phyloP scores from a whole-genome alignment of 257 asterid species.

The Ocimum tenuiflorum region DNA sequence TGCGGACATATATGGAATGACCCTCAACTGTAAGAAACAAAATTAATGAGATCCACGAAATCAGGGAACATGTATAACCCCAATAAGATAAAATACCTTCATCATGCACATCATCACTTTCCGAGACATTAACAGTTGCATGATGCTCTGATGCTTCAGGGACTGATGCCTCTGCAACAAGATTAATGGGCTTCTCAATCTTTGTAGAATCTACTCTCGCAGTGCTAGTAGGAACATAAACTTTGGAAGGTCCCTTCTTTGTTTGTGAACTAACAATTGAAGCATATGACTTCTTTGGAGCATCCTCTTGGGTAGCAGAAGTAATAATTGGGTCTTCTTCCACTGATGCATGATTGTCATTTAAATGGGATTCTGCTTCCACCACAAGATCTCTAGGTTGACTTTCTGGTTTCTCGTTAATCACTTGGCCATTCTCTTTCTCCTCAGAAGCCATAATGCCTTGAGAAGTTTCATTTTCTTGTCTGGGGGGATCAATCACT shows the following conservation, averaged over 20 bases:
- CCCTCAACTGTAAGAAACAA: background rate
- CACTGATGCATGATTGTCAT: conserved; percentile 29
- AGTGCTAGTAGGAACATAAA: conserved; percentile 42
- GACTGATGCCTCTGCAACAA: conserved; percentile 27
- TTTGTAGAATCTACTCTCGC: conserved; percentile 26
- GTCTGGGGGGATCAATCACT: conserved; percentile 40
- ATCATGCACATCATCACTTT: conserved; percentile 33
- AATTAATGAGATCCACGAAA: background rate
- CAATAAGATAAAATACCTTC: conserved; percentile 41
- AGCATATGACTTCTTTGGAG: conserved; percentile 75
- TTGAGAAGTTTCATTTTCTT: conserved; percentile 30
- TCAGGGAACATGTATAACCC: background rate
- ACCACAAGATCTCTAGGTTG: conserved; percentile 36
- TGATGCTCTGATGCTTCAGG: conserved; percentile 32
- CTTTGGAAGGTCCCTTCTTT: conserved; percentile 42
- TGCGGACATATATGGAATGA: background rate
- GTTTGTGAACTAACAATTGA: conserved; percentile 60
- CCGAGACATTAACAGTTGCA: conserved; percentile 24
- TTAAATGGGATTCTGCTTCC: conserved; percentile 34
- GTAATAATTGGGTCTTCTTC: conserved; percentile 28
- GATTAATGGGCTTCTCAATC: conserved; percentile 36
- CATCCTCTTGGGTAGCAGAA: conserved; percentile 40
- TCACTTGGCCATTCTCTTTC: conserved; percentile 30
- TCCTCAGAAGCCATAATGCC: conserved; percentile 37
- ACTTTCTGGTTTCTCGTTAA: conserved; percentile 36